Percentiles rank a stretch among this genome's conserved stretches.
These are phyloP conservation scores for Phytophthora capsici DNA, from an alignment of 352 stramenopile genomes.

Conservation along the genomic window DNA sequence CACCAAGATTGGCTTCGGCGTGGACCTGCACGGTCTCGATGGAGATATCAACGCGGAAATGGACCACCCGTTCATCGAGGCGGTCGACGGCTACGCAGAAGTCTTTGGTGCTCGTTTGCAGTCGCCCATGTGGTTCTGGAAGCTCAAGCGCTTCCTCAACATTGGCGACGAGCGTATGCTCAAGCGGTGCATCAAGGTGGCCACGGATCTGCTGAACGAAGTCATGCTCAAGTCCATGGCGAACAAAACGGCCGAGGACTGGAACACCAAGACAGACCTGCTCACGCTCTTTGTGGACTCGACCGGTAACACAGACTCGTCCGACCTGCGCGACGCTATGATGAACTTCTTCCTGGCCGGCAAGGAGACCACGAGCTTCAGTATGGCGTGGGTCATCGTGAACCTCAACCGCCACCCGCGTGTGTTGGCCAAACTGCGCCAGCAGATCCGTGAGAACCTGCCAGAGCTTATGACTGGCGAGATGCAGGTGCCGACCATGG, in stretches of 20 bases:
- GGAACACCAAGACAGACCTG: conserved; percentile 41
- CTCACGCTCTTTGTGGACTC: conserved; percentile 55
- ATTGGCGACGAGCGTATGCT: conserved; percentile 44
- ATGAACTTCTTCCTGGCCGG: conserved; percentile 75
- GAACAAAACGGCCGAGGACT: conserved; percentile 22
- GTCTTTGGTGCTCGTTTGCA: conserved; percentile 50
- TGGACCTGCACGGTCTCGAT: conserved; percentile 58
- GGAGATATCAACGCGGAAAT: conserved; percentile 38
- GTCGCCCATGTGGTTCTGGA: conserved; percentile 54
- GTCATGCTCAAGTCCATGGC: conserved; percentile 57
- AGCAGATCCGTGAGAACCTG: conserved; percentile 43
- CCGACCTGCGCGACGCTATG: conserved; percentile 61
- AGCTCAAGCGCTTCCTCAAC: conserved; percentile 50
- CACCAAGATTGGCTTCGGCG: conserved; percentile 74
- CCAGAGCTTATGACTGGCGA: conserved; percentile 40
- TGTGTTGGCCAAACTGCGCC: conserved; percentile 47
- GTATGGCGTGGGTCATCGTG: conserved; percentile 64
- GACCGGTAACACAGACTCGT: conserved; percentile 39
- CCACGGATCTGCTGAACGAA: conserved; percentile 49
- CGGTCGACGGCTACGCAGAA: conserved; percentile 47
- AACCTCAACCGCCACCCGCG: conserved; percentile 60
- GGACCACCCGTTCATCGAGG: conserved; percentile 53
- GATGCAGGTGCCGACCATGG: conserved; percentile 45
- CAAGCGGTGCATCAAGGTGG: conserved; percentile 42
- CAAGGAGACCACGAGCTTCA: conserved; percentile 66